These are phyloP conservation scores for Nadsonia fulvescens DNA, from an alignment of 805 yeast genomes.

Conservation along the genomic window DNA sequence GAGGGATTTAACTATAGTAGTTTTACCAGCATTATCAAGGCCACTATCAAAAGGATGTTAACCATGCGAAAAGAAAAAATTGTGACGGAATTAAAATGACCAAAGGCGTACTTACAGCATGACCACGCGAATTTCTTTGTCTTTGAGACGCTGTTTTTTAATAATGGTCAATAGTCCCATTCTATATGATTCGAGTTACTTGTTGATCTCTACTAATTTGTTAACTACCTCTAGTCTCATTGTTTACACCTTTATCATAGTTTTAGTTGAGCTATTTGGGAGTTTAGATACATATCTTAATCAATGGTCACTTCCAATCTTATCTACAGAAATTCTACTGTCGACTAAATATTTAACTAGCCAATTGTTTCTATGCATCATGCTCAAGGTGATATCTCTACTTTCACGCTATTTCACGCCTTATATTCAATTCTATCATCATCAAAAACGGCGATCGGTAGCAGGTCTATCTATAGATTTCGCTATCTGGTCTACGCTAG, in stretches of 20 bases:
- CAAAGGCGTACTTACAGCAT: slow-evolving; percentile 25
- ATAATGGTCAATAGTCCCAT: slow-evolving; percentile 78
- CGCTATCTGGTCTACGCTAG: slow-evolving; percentile 4
- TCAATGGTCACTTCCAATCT: background rate
- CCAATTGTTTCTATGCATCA: too few relatives aligned
- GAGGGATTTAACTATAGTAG: slow-evolving; percentile 54
- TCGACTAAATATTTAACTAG: too few relatives aligned
- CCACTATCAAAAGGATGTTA: slow-evolving; percentile 26
- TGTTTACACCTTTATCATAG: slow-evolving; percentile 1
- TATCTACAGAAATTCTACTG: slow-evolving; percentile 1
- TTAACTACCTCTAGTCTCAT: background rate
- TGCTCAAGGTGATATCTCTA: slow-evolving; percentile 1
- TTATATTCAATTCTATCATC: slow-evolving; percentile 2
- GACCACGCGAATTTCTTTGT: slow-evolving; percentile 54
- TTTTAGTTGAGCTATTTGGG: background rate
- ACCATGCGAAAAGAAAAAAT: background rate
- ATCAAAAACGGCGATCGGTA: slow-evolving; percentile 4
- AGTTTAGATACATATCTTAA: slow-evolving; percentile 1
- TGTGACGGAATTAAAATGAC: background rate
- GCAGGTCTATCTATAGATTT: slow-evolving; percentile 6
- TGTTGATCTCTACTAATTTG: background rate
- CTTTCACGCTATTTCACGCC: slow-evolving; percentile 1
- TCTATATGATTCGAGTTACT: background rate
- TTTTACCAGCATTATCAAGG: slow-evolving; percentile 80
- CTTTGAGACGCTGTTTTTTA: slow-evolving; percentile 67